phyloP scores from a whole-genome alignment of 2,329 filamentous ascomycete species.

The Pleomassaria siparia region DNA sequence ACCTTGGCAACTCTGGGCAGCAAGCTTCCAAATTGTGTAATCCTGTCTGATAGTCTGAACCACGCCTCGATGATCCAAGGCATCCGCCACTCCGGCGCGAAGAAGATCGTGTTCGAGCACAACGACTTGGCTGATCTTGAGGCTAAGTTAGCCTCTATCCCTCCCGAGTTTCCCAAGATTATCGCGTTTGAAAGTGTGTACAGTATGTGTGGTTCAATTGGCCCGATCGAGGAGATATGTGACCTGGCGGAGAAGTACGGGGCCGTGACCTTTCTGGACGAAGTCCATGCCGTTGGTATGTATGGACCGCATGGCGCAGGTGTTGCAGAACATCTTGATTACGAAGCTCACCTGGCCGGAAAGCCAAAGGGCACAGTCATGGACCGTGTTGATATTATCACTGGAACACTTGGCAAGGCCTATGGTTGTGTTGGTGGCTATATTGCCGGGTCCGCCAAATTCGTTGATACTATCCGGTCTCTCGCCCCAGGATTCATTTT shows the following conservation, averaged over 20 bases:
- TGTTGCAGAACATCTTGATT: slow-evolving; percentile 96
- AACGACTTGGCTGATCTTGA: slow-evolving; percentile 95
- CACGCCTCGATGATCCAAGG: slow-evolving; percentile 99
- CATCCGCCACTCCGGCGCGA: slow-evolving; percentile 93
- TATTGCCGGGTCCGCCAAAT: slow-evolving; percentile 82
- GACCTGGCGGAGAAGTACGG: slow-evolving; percentile 97
- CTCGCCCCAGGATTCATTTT: slow-evolving; percentile 98
- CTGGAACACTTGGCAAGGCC: slow-evolving; percentile 93
- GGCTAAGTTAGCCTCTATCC: slow-evolving; percentile 84
- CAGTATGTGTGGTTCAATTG: slow-evolving; percentile 98
- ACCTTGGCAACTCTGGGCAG: slow-evolving; percentile 95
- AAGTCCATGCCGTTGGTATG: slow-evolving; percentile 99
- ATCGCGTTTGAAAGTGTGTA: slow-evolving; percentile 99
- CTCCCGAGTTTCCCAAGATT: slow-evolving; percentile 86
- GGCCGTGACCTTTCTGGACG: slow-evolving; percentile 94
- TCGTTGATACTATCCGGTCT: slow-evolving; percentile 92
- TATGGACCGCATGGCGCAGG: slow-evolving; percentile 94
- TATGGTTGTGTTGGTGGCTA: slow-evolving; percentile 98
- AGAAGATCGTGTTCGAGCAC: slow-evolving; percentile 98
- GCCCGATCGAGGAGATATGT: slow-evolving; percentile 93
- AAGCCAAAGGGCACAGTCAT: slow-evolving; percentile 79
- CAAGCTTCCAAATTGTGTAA: slow-evolving; percentile 94
- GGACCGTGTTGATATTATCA: slow-evolving; percentile 97
- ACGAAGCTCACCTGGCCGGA: slow-evolving; percentile 77
- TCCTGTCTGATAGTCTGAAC: slow-evolving; percentile 95